Evolutionary conservation across 768 basidiomycete genomes (phyloP).

Genomic region (Rhizopogon vesiculosus): DNA sequence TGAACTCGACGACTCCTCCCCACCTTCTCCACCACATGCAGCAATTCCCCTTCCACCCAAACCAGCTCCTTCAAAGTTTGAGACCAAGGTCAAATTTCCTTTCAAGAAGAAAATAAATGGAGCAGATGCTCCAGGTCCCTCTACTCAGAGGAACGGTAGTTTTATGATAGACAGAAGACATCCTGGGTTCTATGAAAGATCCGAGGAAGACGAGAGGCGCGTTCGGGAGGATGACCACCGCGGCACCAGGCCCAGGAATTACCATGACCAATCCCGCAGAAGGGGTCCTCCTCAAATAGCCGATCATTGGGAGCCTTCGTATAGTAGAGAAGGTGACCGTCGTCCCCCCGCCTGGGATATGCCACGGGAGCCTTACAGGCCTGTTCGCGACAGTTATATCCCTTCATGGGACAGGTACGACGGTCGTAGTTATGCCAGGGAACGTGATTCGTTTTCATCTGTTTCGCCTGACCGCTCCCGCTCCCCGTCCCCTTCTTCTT

Average conservation of each 20-base stretch:
- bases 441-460: constrained; percentile 16
- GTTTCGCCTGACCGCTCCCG: constrained; percentile 33
- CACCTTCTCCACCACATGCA: constrained; percentile 12
- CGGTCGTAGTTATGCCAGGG: constrained; percentile 19
- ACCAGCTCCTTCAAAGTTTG: constrained; percentile 30
- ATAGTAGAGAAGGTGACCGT: constrained; percentile 20
- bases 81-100: constrained; percentile 62
- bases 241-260: constrained; percentile 16
- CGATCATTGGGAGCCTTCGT: constrained; percentile 22
- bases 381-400: constrained; percentile 9
- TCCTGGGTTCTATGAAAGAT: constrained; percentile 31
- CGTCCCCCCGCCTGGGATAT: constrained; percentile 17
- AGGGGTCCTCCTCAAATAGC: neutral
- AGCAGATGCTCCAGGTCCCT: constrained; percentile 17
- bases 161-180: constrained; percentile 10
- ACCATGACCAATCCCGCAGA: constrained; percentile 7
- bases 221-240: constrained; percentile 33
- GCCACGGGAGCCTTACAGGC: constrained; percentile 19
- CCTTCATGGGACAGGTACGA: constrained; percentile 21
- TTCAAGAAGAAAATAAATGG: constrained; percentile 56
- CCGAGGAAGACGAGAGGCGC: constrained; percentile 42
- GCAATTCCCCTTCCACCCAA: constrained; percentile 27
- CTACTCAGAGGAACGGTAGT: constrained; percentile 18
- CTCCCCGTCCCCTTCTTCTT: constrained; percentile 31
- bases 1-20: constrained; percentile 61